Conservation (phyloP, 306 rosid genomes). For the Trifolium dubium region DNA sequence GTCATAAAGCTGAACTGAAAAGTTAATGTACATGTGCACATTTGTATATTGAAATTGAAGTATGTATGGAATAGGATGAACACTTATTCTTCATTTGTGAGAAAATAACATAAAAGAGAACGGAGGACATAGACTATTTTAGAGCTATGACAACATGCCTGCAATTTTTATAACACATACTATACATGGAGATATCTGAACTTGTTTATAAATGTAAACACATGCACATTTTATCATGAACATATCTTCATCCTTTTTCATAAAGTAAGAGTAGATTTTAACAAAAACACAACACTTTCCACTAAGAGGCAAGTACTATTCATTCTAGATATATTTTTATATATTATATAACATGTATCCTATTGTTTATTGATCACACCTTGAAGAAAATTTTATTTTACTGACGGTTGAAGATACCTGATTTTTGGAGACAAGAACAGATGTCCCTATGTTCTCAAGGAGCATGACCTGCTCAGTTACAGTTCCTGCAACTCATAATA, state of each 20-base stretch:
- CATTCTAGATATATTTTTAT: conserved; percentile 23
- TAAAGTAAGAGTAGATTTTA: conserved; percentile 15
- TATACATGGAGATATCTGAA: conserved; percentile 12
- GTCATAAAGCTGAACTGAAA: conserved; percentile 24
- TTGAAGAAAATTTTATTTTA: background rate
- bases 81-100: conserved; percentile 11
- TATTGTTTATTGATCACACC: background rate
- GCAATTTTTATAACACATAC: conserved; percentile 27
- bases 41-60: conserved; percentile 22
- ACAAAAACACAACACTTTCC: conserved; percentile 12
- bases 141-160: conserved; percentile 26
- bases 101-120: background rate
- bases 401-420: conserved; percentile 57
- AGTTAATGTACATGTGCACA: conserved; percentile 4
- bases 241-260: conserved; percentile 6
- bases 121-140: conserved; percentile 3
- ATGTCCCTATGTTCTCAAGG: conserved; percentile 95
- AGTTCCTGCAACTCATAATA: conserved; percentile 62
- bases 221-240: conserved; percentile 9
- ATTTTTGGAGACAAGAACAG: conserved; percentile 89
- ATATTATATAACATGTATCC: conserved; percentile 16
- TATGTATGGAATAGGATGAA: conserved; percentile 32
- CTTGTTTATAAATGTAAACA: conserved; percentile 1
- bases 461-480: conserved; percentile 95
- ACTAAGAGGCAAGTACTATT: conserved; percentile 5